Base-by-base conservation (phyloP, 495 filamentous ascomycete genomes). In the Tuber indicum region DNA sequence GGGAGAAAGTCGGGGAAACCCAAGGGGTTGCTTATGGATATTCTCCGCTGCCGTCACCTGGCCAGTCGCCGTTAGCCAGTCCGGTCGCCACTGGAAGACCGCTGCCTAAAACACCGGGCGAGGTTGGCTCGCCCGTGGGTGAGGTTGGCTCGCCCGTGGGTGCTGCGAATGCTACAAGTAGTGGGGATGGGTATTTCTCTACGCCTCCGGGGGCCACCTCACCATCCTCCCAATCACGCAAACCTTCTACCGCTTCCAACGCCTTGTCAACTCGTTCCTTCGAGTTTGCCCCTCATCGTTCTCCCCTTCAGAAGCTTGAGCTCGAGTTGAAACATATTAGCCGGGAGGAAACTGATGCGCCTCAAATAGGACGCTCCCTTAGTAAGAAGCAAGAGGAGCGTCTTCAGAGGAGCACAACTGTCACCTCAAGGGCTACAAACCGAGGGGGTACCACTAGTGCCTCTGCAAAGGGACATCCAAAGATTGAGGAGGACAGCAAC, bases 241-340 rank as follows among this genome's bases (percentile, higher is more conserved):
- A 76, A 23, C 77, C 74, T 44, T 78, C 75, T 14, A 73, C 70
- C 36, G 70, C 75, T 23, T 76, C 78, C 14, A 52, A 49, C 43
- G 66, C 78, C 12, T 69, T 66, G 26, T 70, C 71, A 45, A 21
- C 46, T 74, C 78, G 78, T 69, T 80, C 78, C 2, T 76, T 80
- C 36, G 77, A 72, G n/a, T 80, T 80, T 46, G 78, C 78, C 36
- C 74, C 78, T 62, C 77, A 80, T 52, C 78, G 92, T 72, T 97
- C 94, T 72, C 96, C 96, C 46, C 86, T 99, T 39, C 96, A 98
- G 84, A 94, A 91, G 84, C 89, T 99, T 74, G 96, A 98, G 85
- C 89, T 91, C 58, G 94, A 93, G 73, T 87, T 98, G 75, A 90
- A 89, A 83, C 93, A 92, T 83, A 94, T 97, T 80, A 96, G 91